Conservation (phyloP, 257 asterid species). For the Cordia subcordata region DNA sequence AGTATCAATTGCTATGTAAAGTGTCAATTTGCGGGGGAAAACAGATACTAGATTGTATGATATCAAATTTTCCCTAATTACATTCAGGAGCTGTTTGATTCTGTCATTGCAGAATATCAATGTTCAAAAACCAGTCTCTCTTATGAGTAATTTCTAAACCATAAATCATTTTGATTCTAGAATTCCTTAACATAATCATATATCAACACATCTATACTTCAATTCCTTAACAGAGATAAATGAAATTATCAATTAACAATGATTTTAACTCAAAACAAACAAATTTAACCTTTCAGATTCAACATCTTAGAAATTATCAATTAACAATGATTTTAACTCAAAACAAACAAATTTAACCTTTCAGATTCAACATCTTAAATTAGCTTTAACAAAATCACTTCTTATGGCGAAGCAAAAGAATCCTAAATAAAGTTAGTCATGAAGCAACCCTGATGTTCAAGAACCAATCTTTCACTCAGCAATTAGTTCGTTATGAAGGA, state of each 20-base stretch:
- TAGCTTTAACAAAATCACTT: not conserved
- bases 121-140: not conserved
- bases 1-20: too few relatives aligned
- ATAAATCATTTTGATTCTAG: not conserved
- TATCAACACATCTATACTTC: not conserved
- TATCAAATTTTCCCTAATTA: not conserved
- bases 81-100: not conserved
- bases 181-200: not conserved
- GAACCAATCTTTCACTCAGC: too few relatives aligned
- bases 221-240: not conserved
- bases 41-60: too few relatives aligned
- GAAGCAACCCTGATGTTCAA: too few relatives aligned
- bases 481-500: too few relatives aligned
- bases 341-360: not conserved
- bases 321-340: too few relatives aligned
- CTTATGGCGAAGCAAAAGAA: not conserved
- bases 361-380: not conserved
- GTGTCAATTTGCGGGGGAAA: too few relatives aligned
- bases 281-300: not conserved
- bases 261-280: too few relatives aligned
- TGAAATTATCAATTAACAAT: not conserved
- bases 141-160: not conserved
- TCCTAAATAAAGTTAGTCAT: too few relatives aligned
- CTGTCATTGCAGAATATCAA: not conserved
- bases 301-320: not conserved